Base-by-base conservation (phyloP, 164 flowering plant species). In the Vitis rotundifolia region DNA sequence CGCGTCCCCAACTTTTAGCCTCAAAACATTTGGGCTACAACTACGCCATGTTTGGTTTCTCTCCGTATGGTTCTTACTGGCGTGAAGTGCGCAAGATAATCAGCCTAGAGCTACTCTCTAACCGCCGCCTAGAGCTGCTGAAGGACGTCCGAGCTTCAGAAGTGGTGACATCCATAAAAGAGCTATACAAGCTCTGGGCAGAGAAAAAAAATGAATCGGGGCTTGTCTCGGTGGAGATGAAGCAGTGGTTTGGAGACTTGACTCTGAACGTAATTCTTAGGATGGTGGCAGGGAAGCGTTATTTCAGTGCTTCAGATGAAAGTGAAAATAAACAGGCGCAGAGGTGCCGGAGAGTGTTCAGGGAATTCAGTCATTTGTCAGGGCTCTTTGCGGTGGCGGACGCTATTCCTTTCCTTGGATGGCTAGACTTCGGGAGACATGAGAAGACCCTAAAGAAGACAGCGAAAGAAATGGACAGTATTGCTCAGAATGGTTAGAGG, bases 211-310 rank as follows among this genome's bases (percentile, higher is more conserved):
- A 10, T 49, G 16, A 4, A 0, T 26, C 70, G 11, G 47, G 9
- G 16, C 26, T 8, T 8, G 68, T 54, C 13, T 31, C 29, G 49
- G 63, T 75, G 56, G 77, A 79, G 28, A 70, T 79, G 73, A 74
- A 72, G 59, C 37, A 67, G 22, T 60, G 75, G 80, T 74, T 84
- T 26, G 73, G 66, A 22, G 76, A 71, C 12, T 15, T 81, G 29
- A 64, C 61, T 0, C 19, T 83, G 26, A 81, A 80, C 26, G 68
- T 79, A 28, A 64, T 72, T 8, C 53, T 77, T 12, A 71, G 64
- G 68, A 72, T 74, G 71, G 70, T 82, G 0, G 75, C 64, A 0
- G 83, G 84, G 19, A 82, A 77, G 69, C 59, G 82, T 15, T 81
- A 11, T 28, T 52, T 9, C 2, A 68, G 64, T 11, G 28, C 16